Conservation (phyloP, 257 asterid genomes). For the Nicotiana obtusifolia region DNA sequence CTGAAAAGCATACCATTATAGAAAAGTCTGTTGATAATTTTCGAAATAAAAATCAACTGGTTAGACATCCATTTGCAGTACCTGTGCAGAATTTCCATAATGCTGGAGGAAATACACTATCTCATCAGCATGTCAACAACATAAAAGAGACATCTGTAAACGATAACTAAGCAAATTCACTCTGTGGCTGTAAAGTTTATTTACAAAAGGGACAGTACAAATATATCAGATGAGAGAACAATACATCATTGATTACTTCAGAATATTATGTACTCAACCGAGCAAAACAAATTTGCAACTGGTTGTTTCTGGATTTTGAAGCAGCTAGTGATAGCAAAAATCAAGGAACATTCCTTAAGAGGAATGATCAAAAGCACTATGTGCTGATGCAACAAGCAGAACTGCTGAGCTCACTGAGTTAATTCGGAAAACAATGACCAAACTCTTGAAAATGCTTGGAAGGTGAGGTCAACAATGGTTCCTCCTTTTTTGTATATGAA, state of each 20-base stretch:
- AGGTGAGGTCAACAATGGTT: not conserved
- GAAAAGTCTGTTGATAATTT: slow-evolving; percentile 35
- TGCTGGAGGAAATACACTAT: slow-evolving; percentile 26
- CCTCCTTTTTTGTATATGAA: not conserved
- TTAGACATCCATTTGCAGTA: slow-evolving; percentile 63
- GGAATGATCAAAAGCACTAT: slow-evolving; percentile 6
- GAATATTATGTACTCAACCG: not conserved
- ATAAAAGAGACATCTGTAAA: slow-evolving; percentile 27
- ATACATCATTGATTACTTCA: not conserved
- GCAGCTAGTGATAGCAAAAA: not conserved
- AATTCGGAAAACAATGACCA: not conserved
- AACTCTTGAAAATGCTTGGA: slow-evolving; percentile 13
- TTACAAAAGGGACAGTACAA: not conserved
- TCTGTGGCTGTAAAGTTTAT: not conserved
- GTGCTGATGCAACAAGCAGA: slow-evolving; percentile 15
- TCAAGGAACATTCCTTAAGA: slow-evolving; percentile 10
- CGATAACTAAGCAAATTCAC: slow-evolving; percentile 16
- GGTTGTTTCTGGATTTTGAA: not conserved
- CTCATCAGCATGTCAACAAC: slow-evolving; percentile 27
- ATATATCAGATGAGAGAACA: not conserved
- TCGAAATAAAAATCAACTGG: slow-evolving; percentile 34
- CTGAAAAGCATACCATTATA: slow-evolving; percentile 27
- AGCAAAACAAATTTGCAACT: not conserved
- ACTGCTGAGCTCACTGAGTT: slow-evolving; percentile 11
- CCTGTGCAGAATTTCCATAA: slow-evolving; percentile 42